Evolutionary conservation across 345 rosid species (phyloP).

Genomic region (Bruguiera parviflora): DNA sequence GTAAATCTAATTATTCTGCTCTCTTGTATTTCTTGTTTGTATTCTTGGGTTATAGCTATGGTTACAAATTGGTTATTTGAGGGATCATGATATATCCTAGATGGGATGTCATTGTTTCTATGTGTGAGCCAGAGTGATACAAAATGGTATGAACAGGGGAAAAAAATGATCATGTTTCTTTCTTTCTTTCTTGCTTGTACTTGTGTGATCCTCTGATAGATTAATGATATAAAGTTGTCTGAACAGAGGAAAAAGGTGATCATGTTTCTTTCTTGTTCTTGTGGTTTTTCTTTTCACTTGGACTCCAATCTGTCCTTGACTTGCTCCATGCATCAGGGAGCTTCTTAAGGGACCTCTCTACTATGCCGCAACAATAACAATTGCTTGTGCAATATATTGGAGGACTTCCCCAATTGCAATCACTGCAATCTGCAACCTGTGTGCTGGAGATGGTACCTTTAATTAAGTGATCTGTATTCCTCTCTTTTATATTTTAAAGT

Average conservation of each 20-base stretch:
- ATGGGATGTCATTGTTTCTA: neutral
- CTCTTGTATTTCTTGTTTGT: slow-evolving; percentile 3
- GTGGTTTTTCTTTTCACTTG: neutral
- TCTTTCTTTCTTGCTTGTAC: neutral
- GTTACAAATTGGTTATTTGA: neutral
- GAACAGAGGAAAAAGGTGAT: neutral
- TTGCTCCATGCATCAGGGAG: slow-evolving; percentile 58
- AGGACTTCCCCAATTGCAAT: slow-evolving; percentile 71
- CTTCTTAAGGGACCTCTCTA: slow-evolving; percentile 91
- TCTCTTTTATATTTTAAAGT: neutral
- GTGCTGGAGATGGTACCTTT: slow-evolving; percentile 93
- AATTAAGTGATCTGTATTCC: slow-evolving; percentile 4
- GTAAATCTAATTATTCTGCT: neutral
- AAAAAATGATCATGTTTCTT: neutral
- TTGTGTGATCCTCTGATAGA: neutral
- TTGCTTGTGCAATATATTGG: slow-evolving; percentile 66
- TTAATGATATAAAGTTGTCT: neutral
- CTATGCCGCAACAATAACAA: slow-evolving; percentile 57
- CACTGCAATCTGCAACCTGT: slow-evolving; percentile 83
- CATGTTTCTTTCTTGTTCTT: neutral
- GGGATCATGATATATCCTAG: neutral
- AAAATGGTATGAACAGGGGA: neutral
- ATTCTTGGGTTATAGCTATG: neutral
- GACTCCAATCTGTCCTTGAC: slow-evolving; percentile 4
- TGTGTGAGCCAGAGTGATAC: neutral